Conservation (phyloP, 2,329 filamentous ascomycete species). For the Calonectria pseudoreteaudii region DNA sequence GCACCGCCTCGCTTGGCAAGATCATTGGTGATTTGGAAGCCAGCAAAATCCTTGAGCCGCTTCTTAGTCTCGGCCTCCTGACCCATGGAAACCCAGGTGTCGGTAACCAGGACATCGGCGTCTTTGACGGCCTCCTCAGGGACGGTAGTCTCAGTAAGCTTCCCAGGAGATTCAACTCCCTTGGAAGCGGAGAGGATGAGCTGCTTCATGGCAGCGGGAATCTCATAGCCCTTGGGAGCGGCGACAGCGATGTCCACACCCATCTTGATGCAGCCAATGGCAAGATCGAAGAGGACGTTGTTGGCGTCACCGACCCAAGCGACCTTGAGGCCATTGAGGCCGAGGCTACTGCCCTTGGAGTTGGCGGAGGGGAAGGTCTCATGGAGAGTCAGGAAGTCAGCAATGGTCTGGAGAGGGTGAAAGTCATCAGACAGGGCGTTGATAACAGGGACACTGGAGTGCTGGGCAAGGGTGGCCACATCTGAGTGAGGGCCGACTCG, state of each 20-base stretch:
- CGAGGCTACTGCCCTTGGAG: constrained; percentile 61
- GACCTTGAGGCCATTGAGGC: constrained; percentile 86
- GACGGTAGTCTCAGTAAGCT: constrained; percentile 78
- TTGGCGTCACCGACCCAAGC: constrained; percentile 98
- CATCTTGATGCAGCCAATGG: constrained; percentile 87
- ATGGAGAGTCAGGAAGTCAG: constrained; percentile 91
- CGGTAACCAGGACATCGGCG: constrained; percentile 92
- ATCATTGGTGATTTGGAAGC: constrained; percentile 91
- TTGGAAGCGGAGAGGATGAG: constrained; percentile 75
- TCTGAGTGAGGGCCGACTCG: constrained; percentile 84
- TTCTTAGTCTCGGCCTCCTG: constrained; percentile 88
- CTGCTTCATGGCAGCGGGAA: constrained; percentile 79
- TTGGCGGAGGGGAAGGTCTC: constrained; percentile 74
- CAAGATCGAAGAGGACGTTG: constrained; percentile 95
- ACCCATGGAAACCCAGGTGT: constrained; percentile 99
- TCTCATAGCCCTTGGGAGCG: constrained; percentile 85
- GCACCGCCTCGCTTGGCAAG: constrained; percentile 87
- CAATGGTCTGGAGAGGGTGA: constrained; percentile 94
- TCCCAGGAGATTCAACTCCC: constrained; percentile 70
- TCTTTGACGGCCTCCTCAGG: constrained; percentile 88
- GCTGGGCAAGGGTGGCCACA: constrained; percentile 75
- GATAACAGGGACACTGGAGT: constrained; percentile 84
- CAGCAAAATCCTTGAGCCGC: constrained; percentile 83
- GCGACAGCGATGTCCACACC: constrained; percentile 90
- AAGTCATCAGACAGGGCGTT: constrained; percentile 91